Conservation (phyloP, 495 filamentous ascomycete species). For the Aspergillus cavernicola region DNA sequence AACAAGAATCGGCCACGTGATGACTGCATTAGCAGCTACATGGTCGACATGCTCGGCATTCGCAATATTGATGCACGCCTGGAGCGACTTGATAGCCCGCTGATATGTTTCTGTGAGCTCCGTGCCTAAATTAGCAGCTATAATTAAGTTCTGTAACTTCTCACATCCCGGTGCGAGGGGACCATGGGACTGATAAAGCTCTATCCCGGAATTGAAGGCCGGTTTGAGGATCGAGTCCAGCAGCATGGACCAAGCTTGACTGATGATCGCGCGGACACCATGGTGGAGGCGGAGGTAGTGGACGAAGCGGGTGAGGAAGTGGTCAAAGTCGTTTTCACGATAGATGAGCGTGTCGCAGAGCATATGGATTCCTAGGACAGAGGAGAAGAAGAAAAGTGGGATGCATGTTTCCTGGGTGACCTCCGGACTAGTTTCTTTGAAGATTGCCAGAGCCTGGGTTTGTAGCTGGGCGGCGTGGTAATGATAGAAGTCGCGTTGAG, state of each 20-base stretch:
- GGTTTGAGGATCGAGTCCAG: conserved; percentile 12
- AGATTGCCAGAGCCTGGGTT: conserved; percentile 42
- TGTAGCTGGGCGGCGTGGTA: conserved; percentile 46
- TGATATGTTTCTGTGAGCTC: conserved; percentile 14
- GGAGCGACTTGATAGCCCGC: conserved; percentile 17
- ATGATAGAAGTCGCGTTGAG: conserved; percentile 32
- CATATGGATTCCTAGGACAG: conserved; percentile 40
- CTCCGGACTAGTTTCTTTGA: conserved; percentile 28
- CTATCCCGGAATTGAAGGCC: background rate
- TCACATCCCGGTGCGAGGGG: background rate
- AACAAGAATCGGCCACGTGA: conserved; percentile 33
- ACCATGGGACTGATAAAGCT: background rate
- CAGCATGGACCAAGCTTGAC: conserved; percentile 22
- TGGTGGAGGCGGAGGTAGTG: conserved; percentile 41
- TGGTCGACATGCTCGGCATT: background rate
- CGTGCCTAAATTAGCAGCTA: conserved; percentile 6
- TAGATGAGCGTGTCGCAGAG: conserved; percentile 40
- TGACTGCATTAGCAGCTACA: conserved; percentile 13
- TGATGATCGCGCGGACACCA: conserved; percentile 36
- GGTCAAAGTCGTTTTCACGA: conserved; percentile 26
- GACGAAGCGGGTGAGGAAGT: conserved; percentile 37
- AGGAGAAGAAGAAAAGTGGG: conserved; percentile 47
- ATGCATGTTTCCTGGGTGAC: conserved; percentile 35
- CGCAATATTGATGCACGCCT: conserved; percentile 1
- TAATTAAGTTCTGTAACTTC: background rate